Evolutionary conservation across 2,329 filamentous ascomycete species (phyloP), one percentile per base, ranked within the genome.

Genomic region (Exserohilum turcica): DNA sequence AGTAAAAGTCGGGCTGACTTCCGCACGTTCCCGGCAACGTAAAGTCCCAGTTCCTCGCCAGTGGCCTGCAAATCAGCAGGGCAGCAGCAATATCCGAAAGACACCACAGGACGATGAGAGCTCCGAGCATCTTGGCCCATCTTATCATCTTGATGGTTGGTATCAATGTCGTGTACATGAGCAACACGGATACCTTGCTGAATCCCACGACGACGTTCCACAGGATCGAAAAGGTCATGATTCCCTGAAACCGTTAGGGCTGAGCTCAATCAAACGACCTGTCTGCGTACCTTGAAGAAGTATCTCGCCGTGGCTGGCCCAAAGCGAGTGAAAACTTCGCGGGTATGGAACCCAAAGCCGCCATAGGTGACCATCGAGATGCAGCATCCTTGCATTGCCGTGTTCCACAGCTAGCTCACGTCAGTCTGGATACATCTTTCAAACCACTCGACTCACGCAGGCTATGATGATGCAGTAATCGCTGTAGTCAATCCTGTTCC

Each of bases 161-260:
- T 37, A 66, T 61, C 15, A 64, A 39, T 8, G 55, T 27, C 2
- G 43, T 47, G 43, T 66, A 66, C 61, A 65, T 66, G 2, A 58
- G 45, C 2, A 66, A 49, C 10, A 66, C 48, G 1, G 61, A 67
- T 0, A 64, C 15, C 52, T 62, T 64, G 37, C 56, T 57, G 33
- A 61, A 66, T 35, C 54, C 59, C 21, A 65, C 53, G 2, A 57
- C 61, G 2, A 50, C 57, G 15, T 65, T 64, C 63, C 62, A 67
- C 4, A 65, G 44, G 9, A 65, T 43, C 0, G 60, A 39, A 37
- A 65, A 65, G 0, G 57, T 32, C 57, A 65, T 61, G 45, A 64
- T 59, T 0, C 56, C 56, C 60, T 64, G 16, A 5, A 0, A 16
- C n/a, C n/a, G n/a, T n/a, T n/a, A n/a, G n/a, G n/a, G n/a, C n/a